These are phyloP conservation scores for Phytopythium mirpurense DNA, from an alignment of 352 stramenopile genomes.

Conservation along the genomic window DNA sequence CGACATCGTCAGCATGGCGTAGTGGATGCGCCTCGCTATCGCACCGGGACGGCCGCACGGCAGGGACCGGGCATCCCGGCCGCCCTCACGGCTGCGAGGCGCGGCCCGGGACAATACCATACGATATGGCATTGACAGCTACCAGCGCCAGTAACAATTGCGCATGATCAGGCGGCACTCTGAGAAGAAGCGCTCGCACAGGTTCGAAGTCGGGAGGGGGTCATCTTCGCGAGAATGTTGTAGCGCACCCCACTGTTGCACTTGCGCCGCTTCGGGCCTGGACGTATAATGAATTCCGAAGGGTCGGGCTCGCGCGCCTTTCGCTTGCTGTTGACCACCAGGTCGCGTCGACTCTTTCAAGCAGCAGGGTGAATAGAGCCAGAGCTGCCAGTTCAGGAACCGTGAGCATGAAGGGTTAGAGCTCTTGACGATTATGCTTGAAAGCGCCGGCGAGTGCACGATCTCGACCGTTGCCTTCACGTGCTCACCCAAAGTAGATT, in stretches of 20 bases:
- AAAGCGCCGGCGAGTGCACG: background rate
- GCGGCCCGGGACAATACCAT: too few species aligned
- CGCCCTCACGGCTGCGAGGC: too few species aligned
- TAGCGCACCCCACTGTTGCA: background rate
- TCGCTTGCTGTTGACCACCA: background rate
- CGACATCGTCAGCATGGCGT: too few species aligned
- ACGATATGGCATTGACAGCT: too few species aligned
- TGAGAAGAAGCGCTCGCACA: slow-evolving; percentile 5
- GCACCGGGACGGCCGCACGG: too few species aligned
- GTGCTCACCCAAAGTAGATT: background rate
- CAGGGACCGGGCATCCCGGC: too few species aligned
- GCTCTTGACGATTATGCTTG: background rate
- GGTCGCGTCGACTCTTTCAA: background rate
- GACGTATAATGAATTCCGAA: background rate
- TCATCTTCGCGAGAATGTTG: slow-evolving; percentile 1
- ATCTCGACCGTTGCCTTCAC: background rate
- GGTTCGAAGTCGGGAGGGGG: slow-evolving; percentile 7
- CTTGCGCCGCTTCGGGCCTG: background rate
- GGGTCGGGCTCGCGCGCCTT: slow-evolving; percentile 2
- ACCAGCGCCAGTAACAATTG: too few species aligned
- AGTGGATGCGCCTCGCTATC: too few species aligned
- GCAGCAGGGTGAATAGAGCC: too few species aligned
- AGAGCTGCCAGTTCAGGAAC: background rate
- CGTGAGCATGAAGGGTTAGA: background rate
- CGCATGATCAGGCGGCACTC: too few species aligned